Percentiles rank a stretch among this genome's conserved stretches.
Conservation (phyloP, 208 protist species). For the Porcisia hertigi region DNA sequence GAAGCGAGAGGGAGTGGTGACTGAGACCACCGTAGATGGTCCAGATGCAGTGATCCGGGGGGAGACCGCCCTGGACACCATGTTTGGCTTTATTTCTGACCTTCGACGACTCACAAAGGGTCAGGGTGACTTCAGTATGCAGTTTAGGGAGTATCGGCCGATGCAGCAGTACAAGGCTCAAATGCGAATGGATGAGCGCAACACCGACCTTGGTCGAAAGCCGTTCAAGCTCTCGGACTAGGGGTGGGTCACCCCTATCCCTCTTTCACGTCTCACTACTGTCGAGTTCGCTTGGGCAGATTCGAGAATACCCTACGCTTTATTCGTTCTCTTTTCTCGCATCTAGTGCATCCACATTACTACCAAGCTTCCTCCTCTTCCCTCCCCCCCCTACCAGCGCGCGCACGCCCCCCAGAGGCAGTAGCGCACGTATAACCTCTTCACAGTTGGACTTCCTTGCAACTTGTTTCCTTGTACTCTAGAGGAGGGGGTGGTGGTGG, state of each 20-base stretch:
- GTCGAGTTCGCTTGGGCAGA: background rate
- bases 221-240: conserved; percentile 68
- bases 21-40: conserved; percentile 83
- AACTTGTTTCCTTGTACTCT: background rate
- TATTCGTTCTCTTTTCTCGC: background rate
- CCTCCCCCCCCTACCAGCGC: no score
- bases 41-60: conserved; percentile 86
- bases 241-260: conserved; percentile 8
- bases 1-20: conserved; percentile 88
- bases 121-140: conserved; percentile 93
- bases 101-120: conserved; percentile 91
- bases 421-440: background rate
- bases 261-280: background rate
- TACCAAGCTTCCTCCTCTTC: background rate
- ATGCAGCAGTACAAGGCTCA: conserved; percentile 92
- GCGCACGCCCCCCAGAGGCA: no score
- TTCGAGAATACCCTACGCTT: background rate
- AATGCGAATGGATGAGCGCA: conserved; percentile 89
- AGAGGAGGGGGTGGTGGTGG: background rate
- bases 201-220: conserved; percentile 78
- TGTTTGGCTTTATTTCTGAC: conserved; percentile 94
- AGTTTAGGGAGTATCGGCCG: conserved; percentile 91
- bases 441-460: background rate
- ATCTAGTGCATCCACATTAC: background rate
- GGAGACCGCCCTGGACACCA: conserved; percentile 90